These are phyloP conservation scores for Calonectria leucothoes DNA, from an alignment of 2,329 filamentous ascomycete species.

Conservation along the genomic window DNA sequence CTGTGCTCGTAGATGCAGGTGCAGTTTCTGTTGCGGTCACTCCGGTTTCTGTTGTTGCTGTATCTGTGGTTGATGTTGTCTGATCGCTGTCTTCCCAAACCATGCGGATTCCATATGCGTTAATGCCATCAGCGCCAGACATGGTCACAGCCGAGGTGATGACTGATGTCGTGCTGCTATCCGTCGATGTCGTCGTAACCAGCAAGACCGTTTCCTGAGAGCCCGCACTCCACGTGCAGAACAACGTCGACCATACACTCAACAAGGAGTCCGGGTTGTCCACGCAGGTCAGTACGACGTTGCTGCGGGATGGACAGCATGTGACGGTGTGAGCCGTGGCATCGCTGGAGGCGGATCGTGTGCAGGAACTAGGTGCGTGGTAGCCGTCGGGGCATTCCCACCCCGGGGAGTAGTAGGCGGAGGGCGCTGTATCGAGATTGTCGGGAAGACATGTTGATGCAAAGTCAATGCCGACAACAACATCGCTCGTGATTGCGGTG, in stretches of 20 bases:
- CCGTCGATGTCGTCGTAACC: constrained; percentile 40
- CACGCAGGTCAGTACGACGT: constrained; percentile 45
- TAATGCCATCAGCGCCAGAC: constrained; percentile 40
- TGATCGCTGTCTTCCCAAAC: constrained; percentile 47
- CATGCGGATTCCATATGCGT: constrained; percentile 50
- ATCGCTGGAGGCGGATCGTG: constrained; percentile 37
- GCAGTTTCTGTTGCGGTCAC: background rate
- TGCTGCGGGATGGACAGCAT: constrained; percentile 46
- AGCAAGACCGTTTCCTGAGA: constrained; percentile 34
- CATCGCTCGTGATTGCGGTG: constrained; percentile 24
- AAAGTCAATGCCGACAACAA: constrained; percentile 39
- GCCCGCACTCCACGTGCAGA: constrained; percentile 49
- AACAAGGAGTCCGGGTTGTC: constrained; percentile 35
- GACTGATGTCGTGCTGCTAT: constrained; percentile 22
- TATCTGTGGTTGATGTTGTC: constrained; percentile 15
- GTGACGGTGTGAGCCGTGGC: constrained; percentile 47
- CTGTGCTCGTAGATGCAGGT: background rate
- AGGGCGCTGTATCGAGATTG: constrained; percentile 39
- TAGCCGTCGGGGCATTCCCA: constrained; percentile 47
- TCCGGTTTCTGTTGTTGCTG: constrained; percentile 11
- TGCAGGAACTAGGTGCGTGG: constrained; percentile 40
- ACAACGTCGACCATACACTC: constrained; percentile 40
- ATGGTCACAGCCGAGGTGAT: constrained; percentile 34
- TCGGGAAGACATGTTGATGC: constrained; percentile 43
- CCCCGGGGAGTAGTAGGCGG: constrained; percentile 47